Evolutionary conservation across 2,329 filamentous ascomycete species (phyloP).

Genomic region (Atkinsonella hypoxylon): DNA sequence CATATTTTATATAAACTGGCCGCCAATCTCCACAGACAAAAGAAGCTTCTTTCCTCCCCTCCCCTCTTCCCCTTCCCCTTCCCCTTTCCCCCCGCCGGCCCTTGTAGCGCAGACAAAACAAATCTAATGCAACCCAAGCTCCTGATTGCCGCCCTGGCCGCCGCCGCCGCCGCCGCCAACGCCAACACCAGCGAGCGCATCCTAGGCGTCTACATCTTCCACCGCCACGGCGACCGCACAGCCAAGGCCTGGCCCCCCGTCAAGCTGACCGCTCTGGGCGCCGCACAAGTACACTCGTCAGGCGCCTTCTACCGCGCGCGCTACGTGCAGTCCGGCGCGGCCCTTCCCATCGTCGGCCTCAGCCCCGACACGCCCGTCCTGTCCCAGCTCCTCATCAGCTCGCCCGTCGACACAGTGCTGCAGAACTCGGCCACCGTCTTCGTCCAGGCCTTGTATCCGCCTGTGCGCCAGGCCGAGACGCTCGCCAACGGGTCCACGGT

Average conservation of each 20-base stretch:
- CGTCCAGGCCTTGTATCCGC: conserved; percentile 78
- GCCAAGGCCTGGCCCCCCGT: conserved; percentile 62
- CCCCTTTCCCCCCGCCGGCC: too few relatives aligned
- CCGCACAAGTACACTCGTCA: conserved; percentile 59
- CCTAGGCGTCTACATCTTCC: conserved; percentile 76
- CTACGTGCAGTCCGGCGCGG: conserved; percentile 54
- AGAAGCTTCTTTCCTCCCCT: too few relatives aligned
- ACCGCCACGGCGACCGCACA: conserved; percentile 81
- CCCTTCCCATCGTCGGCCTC: conserved; percentile 50
- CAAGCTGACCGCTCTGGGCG: conserved; percentile 67
- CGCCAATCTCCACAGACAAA: too few relatives aligned
- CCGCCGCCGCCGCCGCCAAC: conserved; percentile 19
- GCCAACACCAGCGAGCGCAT: conserved; percentile 49
- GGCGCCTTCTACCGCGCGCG: conserved; percentile 65
- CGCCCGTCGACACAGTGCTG: conserved; percentile 65
- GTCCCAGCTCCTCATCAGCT: conserved; percentile 58
- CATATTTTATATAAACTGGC: too few relatives aligned
- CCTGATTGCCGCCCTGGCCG: conserved; percentile 18
- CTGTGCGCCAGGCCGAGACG: conserved; percentile 47
- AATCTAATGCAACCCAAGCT: conserved; percentile 29
- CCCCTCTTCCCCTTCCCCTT: too few relatives aligned
- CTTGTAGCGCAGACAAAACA: too few relatives aligned
- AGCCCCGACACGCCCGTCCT: conserved; percentile 53
- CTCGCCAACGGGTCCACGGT: conserved; percentile 61
- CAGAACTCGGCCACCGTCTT: conserved; percentile 72